Evolutionary conservation across 306 rosid genomes (phyloP), one percentile per base, ranked within the genome.

Genomic region (Castanea sativa): DNA sequence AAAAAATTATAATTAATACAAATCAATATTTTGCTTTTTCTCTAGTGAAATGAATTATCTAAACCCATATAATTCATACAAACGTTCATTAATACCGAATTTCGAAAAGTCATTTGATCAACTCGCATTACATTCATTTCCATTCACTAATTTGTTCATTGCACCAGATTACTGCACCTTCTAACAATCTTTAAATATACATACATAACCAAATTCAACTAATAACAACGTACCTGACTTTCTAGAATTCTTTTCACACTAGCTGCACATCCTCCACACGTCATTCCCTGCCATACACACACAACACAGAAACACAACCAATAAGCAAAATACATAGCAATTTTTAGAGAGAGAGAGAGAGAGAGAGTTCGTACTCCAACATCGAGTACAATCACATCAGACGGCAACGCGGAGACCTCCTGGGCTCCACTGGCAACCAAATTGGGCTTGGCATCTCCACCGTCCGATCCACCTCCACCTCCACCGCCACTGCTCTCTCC

Each of bases 341-440:
- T 11, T 5, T 5, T 8, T 6, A 14, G 9, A 52, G 19, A 13
- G 11, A 32, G n/a, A 33, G 29, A 60, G 30, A 60, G 52, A 15
- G 73, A 41, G 71, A 45, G 61, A 55, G 13, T 2, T 57, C 97
- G 69, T 78, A 95, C 98, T 79, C 89, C 87, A 84, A 95, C 99
- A 75, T 95, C 99, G 70, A 95, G 97, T 69, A 95, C 76, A 33
- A 95, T 90, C 77, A 93, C 96, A 59, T 90, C 97, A 11, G 92
- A 72, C 21, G 90, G 77, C 61, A 85, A 69, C 56, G 88, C 76
- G 18, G 84, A 90, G 82, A 79, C 79, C 64, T 91, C 99, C 75
- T 91, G 88, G 30, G 78, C 80, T 0, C 83, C 85, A 8, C 86
- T 87, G 3, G 82, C 87, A 79, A 86, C 91, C 58, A 92, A 79